A percentile compares a stretch with the other conserved stretches of the same genome.
phyloP scores from a whole-genome alignment of 1,284 basidiomycete genomes.

The Cyathus pygmaeus region DNA sequence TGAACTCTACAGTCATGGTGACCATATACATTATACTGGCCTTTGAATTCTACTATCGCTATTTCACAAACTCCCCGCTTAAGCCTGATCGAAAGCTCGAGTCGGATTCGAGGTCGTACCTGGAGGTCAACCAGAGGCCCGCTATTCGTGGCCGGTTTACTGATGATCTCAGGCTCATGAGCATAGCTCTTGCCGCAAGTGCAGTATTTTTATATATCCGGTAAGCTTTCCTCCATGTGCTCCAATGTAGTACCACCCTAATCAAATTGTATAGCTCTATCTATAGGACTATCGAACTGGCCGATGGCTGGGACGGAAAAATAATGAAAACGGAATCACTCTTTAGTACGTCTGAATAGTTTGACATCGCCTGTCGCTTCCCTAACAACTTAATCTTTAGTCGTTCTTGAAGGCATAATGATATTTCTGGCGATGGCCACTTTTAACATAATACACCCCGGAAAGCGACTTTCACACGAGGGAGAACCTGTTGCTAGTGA shows the following conservation, averaged over 20 bases:
- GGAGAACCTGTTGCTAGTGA: no score
- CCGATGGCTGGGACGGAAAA: constrained; percentile 62
- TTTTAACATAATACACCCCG: constrained; percentile 67
- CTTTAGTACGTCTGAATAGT: constrained; percentile 55
- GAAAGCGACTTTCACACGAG: constrained; percentile 45
- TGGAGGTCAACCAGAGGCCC: no score
- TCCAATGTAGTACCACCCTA: no score
- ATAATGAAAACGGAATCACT: constrained; percentile 64
- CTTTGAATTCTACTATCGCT: constrained; percentile 59
- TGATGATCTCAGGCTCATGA: constrained; percentile 38
- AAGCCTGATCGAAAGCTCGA: constrained; percentile 3
- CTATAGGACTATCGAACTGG: constrained; percentile 60
- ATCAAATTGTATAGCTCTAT: no score
- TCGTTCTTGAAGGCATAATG: constrained; percentile 70
- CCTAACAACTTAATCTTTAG: constrained; percentile 32
- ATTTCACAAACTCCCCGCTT: constrained; percentile 49
- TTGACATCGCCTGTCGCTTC: background rate
- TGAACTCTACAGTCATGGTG: no score
- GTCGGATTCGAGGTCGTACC: no score
- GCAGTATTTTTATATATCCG: constrained; percentile 53
- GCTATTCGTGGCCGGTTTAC: constrained; percentile 25
- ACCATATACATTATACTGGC: constrained; percentile 29
- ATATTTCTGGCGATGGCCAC: constrained; percentile 65
- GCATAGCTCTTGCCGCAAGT: constrained; percentile 41
- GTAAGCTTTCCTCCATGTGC: constrained; percentile 38